Base-by-base conservation (phyloP, 163 green algal species). In the Scenedesmus sp. region DNA sequence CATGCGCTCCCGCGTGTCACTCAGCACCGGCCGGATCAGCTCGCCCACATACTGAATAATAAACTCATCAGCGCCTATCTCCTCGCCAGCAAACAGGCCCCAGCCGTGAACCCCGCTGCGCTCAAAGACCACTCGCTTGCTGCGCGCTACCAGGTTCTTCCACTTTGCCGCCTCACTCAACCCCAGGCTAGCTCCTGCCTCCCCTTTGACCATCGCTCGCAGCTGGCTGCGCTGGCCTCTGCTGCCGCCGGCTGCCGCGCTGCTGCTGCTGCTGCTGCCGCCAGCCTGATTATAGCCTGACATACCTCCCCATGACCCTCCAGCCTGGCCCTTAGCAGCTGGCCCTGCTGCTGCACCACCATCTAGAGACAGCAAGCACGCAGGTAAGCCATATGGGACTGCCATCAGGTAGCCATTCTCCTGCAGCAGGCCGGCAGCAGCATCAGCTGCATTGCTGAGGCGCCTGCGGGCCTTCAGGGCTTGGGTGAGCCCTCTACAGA, bases 1-100 rank as follows among this genome's bases (percentile, higher is more conserved):
- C 62, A 87, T 54, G 23, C 88, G 88, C 93, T 97, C 94, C 12
- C 95, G 91, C 55, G 93, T 90, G 85, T 97, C 95, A 16, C 92
- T 91, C 64, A 97, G 77, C 34, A 92, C 88, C 26, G 90, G 89
- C 18, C 96, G 91, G 12, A 97, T 93, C 84, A 95, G 84, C 94
- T 96, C 92, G 8, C 96, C 96, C 23, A 94, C 81, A 74, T 97
- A 97, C 93, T 97, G 93, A 18, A 97, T 96, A 20, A 97, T 84
- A 91, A 97, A 95, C 90, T 96, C 95, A 1, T 93, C 93, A 9
- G 90, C 87, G 46, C 92, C 89, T 57, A 96, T 95, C 57, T 82
- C 67, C 91, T 96, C 93, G 20, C 77, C 88, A 8, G 95, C 95
- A 90, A 95, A 96, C 89, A 97, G 87, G n/a, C 95, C 95, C 92